These are phyloP conservation scores for Phlegmacium glaucopus DNA, from an alignment of 768 basidiomycete species.

Conservation along the genomic window DNA sequence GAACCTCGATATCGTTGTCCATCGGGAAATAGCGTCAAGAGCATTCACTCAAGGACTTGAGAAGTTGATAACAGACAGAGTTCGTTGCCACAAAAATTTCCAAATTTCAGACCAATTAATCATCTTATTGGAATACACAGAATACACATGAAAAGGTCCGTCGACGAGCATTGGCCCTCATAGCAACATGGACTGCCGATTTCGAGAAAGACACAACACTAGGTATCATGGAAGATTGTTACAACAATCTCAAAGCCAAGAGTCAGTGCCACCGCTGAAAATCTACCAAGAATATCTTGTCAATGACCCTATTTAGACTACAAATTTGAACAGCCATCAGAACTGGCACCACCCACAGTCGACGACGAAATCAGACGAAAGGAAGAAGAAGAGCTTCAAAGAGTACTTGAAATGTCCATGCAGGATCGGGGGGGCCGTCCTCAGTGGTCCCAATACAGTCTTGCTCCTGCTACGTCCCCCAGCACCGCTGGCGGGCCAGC, in stretches of 20 bases:
- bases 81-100: slow-evolving; percentile 29
- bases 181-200: slow-evolving; percentile 82
- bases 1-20: slow-evolving; percentile 80
- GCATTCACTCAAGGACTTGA: slow-evolving; percentile 91
- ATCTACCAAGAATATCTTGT: neutral
- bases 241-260: slow-evolving; percentile 76
- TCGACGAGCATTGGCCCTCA: slow-evolving; percentile 62
- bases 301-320: slow-evolving; percentile 44
- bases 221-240: slow-evolving; percentile 90
- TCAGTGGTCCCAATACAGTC: slow-evolving; percentile 46
- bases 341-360: slow-evolving; percentile 63
- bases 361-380: slow-evolving; percentile 78
- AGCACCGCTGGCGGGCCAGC: neutral
- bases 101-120: neutral
- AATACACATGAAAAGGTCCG: slow-evolving; percentile 92
- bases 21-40: slow-evolving; percentile 84
- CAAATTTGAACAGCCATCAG: slow-evolving; percentile 61
- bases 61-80: slow-evolving; percentile 85
- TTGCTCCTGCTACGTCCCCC: slow-evolving; percentile 14
- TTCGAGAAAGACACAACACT: slow-evolving; percentile 79
- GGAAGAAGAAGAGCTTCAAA: slow-evolving; percentile 94
- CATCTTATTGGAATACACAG: slow-evolving; percentile 33
- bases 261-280: slow-evolving; percentile 39
- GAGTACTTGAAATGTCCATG: slow-evolving; percentile 90
- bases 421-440: slow-evolving; percentile 82